phyloP scores from a whole-genome alignment of 1,284 basidiomycete genomes.

The Thelephora terrestris region DNA sequence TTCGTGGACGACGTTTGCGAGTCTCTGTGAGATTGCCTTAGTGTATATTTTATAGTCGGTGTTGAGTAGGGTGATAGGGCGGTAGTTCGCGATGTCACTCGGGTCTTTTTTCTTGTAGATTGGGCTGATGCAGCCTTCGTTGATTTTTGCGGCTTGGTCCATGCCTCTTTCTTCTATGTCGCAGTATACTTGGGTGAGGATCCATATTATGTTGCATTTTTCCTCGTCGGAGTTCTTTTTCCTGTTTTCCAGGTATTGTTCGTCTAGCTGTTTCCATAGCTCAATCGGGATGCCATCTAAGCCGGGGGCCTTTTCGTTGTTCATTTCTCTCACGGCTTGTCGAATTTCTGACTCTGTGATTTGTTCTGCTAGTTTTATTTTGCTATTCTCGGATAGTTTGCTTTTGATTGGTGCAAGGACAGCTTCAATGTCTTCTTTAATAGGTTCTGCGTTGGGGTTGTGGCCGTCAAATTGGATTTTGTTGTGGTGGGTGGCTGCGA shows the following conservation, averaged over 20 bases:
- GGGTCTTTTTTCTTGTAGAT: constrained; percentile 25
- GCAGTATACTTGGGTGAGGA: constrained; percentile 9
- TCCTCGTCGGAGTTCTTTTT: neutral
- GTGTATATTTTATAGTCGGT: constrained; percentile 23
- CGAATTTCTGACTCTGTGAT: neutral
- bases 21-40: constrained; percentile 11
- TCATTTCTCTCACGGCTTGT: neutral
- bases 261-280: neutral
- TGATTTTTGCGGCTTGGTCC: constrained; percentile 9
- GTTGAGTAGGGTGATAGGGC: constrained; percentile 25
- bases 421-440: too few relatives aligned
- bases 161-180: constrained; percentile 14
- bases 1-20: constrained; percentile 7
- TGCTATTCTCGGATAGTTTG: neutral
- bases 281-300: neutral
- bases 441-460: neutral
- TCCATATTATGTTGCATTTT: constrained; percentile 5
- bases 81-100: constrained; percentile 20
- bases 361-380: neutral
- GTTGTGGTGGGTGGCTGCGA: neutral
- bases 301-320: neutral
- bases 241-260: neutral
- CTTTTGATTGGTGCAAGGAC: too few relatives aligned
- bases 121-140: constrained; percentile 24
- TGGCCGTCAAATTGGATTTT: neutral